phyloP scores from a whole-genome alignment of 2,329 filamentous ascomycete genomes.

The Shiraia sp. region DNA sequence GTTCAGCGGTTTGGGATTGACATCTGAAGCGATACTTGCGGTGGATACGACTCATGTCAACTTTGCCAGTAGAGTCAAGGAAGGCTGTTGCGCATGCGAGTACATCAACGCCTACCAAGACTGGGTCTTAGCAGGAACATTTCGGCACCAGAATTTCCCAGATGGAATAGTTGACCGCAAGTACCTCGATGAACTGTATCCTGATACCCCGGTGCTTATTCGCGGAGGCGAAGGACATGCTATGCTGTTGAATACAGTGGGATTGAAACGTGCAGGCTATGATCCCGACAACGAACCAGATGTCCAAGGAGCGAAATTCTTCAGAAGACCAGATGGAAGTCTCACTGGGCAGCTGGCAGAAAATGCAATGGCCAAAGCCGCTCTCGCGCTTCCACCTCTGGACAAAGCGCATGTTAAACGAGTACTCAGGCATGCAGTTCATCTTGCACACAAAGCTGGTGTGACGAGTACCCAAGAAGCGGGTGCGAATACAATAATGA shows the following conservation, averaged over 20 bases:
- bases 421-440: constrained; percentile 24
- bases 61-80: constrained; percentile 24
- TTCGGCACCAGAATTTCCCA: constrained; percentile 20
- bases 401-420: constrained; percentile 24
- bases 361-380: constrained; percentile 23
- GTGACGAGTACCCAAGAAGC: constrained; percentile 42
- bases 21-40: constrained; percentile 30
- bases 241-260: constrained; percentile 18
- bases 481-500: constrained; percentile 28
- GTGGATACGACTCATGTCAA: constrained; percentile 25
- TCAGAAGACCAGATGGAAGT: constrained; percentile 25
- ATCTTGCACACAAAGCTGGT: constrained; percentile 27
- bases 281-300: constrained; percentile 24
- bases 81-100: constrained; percentile 31
- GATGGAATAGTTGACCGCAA: constrained; percentile 26
- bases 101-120: constrained; percentile 28
- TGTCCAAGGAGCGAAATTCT: constrained; percentile 22
- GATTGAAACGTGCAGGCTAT: constrained; percentile 23
- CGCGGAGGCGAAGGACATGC: constrained; percentile 33
- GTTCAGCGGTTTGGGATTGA: constrained; percentile 28
- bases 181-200: constrained; percentile 26
- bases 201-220: constrained; percentile 35
- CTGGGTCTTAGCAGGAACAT: constrained; percentile 25
- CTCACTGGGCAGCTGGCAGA: constrained; percentile 38
- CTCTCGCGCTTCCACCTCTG: constrained; percentile 22